phyloP scores from a whole-genome alignment of 208 protist species.

The Angomonas deanei region DNA sequence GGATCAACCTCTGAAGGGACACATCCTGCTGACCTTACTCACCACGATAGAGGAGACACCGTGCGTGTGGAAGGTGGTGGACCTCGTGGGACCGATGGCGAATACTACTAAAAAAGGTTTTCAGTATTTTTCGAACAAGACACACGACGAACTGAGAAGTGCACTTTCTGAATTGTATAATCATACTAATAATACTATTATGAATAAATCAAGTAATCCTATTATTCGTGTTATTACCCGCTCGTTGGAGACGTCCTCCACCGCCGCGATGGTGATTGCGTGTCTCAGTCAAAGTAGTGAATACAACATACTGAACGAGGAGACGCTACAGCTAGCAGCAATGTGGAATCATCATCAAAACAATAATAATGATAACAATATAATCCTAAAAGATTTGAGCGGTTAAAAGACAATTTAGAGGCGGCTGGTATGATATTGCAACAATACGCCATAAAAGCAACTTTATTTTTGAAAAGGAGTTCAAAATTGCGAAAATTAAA shows the following conservation, averaged over 20 bases:
- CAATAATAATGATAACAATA: neutral
- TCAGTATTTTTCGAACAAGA: too few relatives aligned
- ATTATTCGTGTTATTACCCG: neutral
- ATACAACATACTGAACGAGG: neutral
- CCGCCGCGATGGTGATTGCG: neutral
- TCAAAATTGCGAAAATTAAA: neutral
- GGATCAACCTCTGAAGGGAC: neutral
- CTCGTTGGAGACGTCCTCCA: neutral
- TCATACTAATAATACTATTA: too few relatives aligned
- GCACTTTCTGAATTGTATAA: too few relatives aligned
- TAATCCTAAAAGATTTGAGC: neutral
- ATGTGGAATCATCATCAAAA: neutral
- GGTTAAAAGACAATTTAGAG: neutral
- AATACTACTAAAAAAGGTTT: too few relatives aligned
- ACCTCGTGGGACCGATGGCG: neutral
- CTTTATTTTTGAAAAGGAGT: neutral
- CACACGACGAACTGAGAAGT: too few relatives aligned
- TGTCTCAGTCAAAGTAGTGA: neutral
- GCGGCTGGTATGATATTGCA: neutral
- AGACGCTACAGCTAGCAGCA: neutral
- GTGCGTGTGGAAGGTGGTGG: constrained; percentile 6
- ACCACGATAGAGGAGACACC: neutral
- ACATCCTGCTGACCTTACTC: neutral
- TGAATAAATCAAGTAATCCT: neutral
- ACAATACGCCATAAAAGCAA: neutral